Evolutionary conservation across 139 green algal genomes (phyloP), one percentile per base, ranked within the genome.

Genomic region (Chlamydomonas incerta): DNA sequence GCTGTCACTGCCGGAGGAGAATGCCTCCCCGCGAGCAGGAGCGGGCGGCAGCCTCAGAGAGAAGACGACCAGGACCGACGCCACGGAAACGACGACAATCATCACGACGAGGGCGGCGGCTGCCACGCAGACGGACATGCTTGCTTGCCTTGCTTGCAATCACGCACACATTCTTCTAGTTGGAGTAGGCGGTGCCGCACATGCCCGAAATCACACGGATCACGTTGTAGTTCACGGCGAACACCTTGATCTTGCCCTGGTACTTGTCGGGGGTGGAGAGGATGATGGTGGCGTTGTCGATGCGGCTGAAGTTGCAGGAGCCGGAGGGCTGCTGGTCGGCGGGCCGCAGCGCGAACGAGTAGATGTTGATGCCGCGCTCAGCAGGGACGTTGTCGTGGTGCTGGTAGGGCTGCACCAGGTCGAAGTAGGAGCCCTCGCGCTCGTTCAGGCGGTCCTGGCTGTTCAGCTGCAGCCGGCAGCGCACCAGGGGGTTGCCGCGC

Each of bases 251-350:
- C 58, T 75, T 86, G 66, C 15, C 55, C 41, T 23, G 60, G n/a
- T 3, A 17, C 28, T 71, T 71, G 28, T 71, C 5, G 65, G 17
- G 4, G 65, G 65, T 71, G 8, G 28, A 50, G 35, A 6, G 13
- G 37, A 66, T 70, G 26, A 90, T 79, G 34, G 70, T 79, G 41
- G 57, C 72, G 41, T 80, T 90, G 60, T 90, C 86, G 79, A 87
- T 83, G 62, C 79, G 71, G 8, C 34, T 74, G 71, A 90, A 87
- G 72, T 90, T 90, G 70, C 80, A 86, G 24, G 79, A 71, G 23
- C 86, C 86, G 58, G 69, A 87, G 10, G 77, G 77, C 72, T 90
- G 77, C 34, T 68, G 55, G 9, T 83, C 72, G 63, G 83, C 80
- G 69, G 76, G 70, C 13, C 75, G 46, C 46, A 87, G 67, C n/a